phyloP scores from a whole-genome alignment of 2,329 filamentous ascomycete genomes.

The Raffaelea deltoideospora region DNA sequence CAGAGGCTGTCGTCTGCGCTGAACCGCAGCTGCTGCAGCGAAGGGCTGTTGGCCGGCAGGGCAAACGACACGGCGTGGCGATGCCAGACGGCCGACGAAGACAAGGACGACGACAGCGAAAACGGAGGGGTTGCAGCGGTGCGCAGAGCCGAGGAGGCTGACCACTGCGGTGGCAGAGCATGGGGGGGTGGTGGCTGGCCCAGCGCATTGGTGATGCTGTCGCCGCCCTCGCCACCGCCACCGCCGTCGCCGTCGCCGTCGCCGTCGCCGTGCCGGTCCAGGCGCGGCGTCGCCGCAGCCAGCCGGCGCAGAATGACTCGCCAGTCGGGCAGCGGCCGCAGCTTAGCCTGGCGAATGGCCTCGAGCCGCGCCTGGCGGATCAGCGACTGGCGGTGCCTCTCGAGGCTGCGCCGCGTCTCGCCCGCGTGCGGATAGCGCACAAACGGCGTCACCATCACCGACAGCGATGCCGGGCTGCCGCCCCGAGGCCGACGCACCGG shows the following conservation, averaged over 20 bases:
- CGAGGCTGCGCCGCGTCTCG: conserved; percentile 11
- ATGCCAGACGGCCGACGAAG: neutral
- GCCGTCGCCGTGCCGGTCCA: conserved; percentile 1
- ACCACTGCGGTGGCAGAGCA: neutral
- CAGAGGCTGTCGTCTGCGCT: conserved; percentile 12
- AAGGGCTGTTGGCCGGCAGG: conserved; percentile 8
- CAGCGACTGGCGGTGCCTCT: conserved; percentile 12
- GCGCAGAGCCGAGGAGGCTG: neutral
- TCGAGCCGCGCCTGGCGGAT: conserved; percentile 22
- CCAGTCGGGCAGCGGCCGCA: conserved; percentile 21
- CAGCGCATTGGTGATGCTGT: neutral
- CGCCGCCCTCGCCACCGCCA: conserved; percentile 1
- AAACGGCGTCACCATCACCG: conserved; percentile 15
- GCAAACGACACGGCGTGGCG: conserved; percentile 13
- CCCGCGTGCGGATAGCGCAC: conserved; percentile 8
- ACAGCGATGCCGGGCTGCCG: conserved; percentile 4
- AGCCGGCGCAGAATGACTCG: conserved; percentile 22
- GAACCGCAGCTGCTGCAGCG: conserved; percentile 7
- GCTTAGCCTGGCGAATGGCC: conserved; percentile 16
- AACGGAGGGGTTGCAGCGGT: neutral
- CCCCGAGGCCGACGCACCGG: conserved; percentile 9
- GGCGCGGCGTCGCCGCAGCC: conserved; percentile 18
- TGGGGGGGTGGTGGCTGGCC: neutral
- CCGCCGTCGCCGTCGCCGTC: neutral
- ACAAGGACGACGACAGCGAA: neutral